Evolutionary conservation across 164 flowering plant species (phyloP), one percentile per base, ranked within the genome.

Genomic region (Tinospora cordifolia): DNA sequence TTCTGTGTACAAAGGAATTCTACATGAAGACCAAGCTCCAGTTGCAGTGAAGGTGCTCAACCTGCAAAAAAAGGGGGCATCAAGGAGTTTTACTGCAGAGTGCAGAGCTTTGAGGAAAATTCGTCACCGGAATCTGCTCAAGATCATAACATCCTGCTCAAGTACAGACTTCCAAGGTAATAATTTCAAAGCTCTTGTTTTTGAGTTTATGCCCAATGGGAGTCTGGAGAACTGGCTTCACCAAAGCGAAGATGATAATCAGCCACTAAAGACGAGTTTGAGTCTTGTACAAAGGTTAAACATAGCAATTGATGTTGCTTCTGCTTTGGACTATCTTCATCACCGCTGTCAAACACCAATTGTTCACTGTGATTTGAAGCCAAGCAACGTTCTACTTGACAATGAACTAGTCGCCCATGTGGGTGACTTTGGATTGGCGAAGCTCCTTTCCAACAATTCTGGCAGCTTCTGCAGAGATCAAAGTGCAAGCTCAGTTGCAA

Each of bases 141-240:
- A 69, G 58, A 25, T 74, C 41, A 3, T 74, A 22, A 62, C 72
- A 17, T n/a, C 49, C 63, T 74, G 76, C 54, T 62, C 75, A 62
- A 69, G 76, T 39, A 26, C 40, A 6, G 72, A 69, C 17, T 69
- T 7, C 62, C 63, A 69, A 24, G 72, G 54, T 8, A 49, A 73
- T 26, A 66, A 67, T 67, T 73, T 73, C 66, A 73, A 73, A 60
- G 75, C 71, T 7, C 19, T 74, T 27, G 71, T 74, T 14, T 72
- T 41, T 62, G 62, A 73, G 36, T 30, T 30, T 4, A 30, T 30
- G 36, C 36, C 36, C 2, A 30, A 30, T 30, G 36, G 36, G 2
- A 30, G 36, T 30, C 4, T 30, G 36, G 36, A 30, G 36, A 30
- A 30, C 4, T 54, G 60, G 60, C n/a, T 54, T 9, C 60, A 54